Evolutionary conservation across 352 stramenopile genomes (phyloP).

Genomic region (Pythium folliculosum): DNA sequence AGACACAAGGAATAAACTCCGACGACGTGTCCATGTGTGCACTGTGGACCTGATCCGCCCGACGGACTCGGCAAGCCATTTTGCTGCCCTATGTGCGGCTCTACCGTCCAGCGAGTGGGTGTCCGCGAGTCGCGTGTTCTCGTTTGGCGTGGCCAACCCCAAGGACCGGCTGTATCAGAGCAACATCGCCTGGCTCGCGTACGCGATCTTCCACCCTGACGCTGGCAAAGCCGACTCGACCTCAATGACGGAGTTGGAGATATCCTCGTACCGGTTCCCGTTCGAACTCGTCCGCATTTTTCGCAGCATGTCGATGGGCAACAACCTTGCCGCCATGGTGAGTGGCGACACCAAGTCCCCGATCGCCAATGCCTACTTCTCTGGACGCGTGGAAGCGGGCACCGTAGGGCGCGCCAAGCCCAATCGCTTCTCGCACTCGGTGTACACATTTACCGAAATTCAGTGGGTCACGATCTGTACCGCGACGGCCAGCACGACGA

Average conservation of each 20-base stretch:
- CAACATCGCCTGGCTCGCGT: conserved; percentile 11
- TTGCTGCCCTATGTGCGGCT: neutral
- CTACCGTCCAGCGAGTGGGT: neutral
- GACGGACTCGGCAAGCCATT: neutral
- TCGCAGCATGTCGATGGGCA: neutral
- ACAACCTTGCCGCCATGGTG: neutral
- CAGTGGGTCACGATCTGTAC: neutral
- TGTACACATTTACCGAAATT: neutral
- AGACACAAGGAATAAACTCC: neutral
- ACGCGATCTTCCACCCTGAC: conserved; percentile 8
- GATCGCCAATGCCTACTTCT: neutral
- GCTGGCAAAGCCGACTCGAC: neutral
- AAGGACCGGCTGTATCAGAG: neutral
- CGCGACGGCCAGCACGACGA: neutral
- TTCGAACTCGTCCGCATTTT: neutral
- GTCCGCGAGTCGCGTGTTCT: neutral
- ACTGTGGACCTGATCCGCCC: neutral
- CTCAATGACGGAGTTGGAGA: neutral
- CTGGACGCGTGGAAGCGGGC: neutral
- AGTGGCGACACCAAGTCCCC: neutral
- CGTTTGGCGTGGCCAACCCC: neutral
- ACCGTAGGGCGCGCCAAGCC: neutral
- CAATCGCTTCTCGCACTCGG: conserved; percentile 4
- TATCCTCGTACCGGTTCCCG: neutral
- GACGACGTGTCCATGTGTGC: neutral